A percentile compares a stretch with the other conserved stretches of the same genome.
phyloP scores from a whole-genome alignment of 208 protist genomes.

The Polymyxa betae region DNA sequence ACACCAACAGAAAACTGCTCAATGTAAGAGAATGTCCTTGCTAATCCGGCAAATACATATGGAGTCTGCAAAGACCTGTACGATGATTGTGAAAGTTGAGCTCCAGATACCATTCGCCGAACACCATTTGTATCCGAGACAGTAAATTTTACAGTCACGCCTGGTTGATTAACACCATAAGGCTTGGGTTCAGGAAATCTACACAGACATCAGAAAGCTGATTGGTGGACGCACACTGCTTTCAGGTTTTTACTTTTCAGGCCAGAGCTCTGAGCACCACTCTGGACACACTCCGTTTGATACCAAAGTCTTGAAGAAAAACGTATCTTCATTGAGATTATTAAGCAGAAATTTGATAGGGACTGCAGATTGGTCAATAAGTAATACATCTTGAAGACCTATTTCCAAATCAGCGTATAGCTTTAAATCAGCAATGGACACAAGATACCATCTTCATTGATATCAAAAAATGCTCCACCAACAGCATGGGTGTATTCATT shows the following conservation, averaged over 20 bases:
- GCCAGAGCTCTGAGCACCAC: neutral
- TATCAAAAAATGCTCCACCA: neutral
- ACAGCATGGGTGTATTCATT: neutral
- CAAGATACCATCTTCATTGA: constrained; percentile 7
- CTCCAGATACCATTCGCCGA: neutral
- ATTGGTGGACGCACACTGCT: too few species aligned
- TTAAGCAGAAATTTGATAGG: neutral
- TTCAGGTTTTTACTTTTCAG: too few species aligned
- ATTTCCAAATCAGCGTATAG: neutral
- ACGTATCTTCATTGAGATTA: neutral
- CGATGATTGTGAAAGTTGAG: neutral
- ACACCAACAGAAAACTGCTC: neutral
- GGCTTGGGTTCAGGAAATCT: neutral
- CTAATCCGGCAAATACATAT: neutral
- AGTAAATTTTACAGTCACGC: neutral
- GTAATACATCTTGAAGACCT: neutral
- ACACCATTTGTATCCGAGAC: neutral
- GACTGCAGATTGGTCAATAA: neutral
- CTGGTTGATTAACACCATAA: neutral
- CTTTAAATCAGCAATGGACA: neutral
- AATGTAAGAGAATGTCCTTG: constrained; percentile 1
- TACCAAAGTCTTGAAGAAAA: neutral
- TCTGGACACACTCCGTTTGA: neutral
- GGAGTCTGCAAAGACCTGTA: neutral
- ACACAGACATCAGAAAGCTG: too few species aligned